phyloP scores from a whole-genome alignment of 257 asterid genomes.

The Henckelia pumila region DNA sequence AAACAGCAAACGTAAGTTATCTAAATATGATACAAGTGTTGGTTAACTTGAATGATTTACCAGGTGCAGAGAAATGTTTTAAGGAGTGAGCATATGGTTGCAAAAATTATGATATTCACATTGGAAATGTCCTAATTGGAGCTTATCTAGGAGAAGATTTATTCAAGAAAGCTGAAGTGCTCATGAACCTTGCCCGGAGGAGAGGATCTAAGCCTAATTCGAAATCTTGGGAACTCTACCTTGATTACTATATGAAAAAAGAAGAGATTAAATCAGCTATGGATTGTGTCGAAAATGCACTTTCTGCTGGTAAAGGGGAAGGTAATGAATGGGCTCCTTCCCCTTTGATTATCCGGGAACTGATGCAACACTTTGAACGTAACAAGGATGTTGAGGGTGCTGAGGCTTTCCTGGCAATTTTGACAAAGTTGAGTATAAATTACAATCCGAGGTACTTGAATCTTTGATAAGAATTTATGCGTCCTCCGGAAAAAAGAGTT shows the following conservation, averaged over 20 bases:
- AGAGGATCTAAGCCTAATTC: conserved; percentile 71
- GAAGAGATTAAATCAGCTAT: conserved; percentile 53
- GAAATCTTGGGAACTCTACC: conserved; percentile 84
- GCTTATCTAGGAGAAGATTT: conserved; percentile 64
- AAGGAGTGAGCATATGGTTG: conserved; percentile 65
- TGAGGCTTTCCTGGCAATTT: conserved; percentile 55
- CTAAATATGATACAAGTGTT: conserved; percentile 84
- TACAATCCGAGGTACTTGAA: conserved; percentile 53
- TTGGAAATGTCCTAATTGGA: conserved; percentile 70
- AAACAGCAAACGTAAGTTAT: conserved; percentile 77
- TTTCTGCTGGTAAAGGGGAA: conserved; percentile 60
- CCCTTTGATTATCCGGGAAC: conserved; percentile 35
- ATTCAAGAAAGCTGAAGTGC: conserved; percentile 58
- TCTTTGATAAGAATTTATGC: conserved; percentile 68
- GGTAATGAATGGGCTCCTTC: conserved; percentile 68
- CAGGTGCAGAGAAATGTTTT: conserved; percentile 94
- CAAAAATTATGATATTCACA: conserved; percentile 66
- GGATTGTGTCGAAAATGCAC: conserved; percentile 54
- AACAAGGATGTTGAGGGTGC: conserved; percentile 69
- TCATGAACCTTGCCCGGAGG: conserved; percentile 54
- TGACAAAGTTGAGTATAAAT: conserved; percentile 54
- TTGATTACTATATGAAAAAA: conserved; percentile 60
- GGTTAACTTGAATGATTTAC: conserved; percentile 78
- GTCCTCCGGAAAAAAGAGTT: conserved; percentile 67
- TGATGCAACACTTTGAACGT: conserved; percentile 65